Percentiles rank a stretch among this genome's conserved stretches.
phyloP scores from a whole-genome alignment of 164 flowering plant species.

The Paratinospora sagittata region DNA sequence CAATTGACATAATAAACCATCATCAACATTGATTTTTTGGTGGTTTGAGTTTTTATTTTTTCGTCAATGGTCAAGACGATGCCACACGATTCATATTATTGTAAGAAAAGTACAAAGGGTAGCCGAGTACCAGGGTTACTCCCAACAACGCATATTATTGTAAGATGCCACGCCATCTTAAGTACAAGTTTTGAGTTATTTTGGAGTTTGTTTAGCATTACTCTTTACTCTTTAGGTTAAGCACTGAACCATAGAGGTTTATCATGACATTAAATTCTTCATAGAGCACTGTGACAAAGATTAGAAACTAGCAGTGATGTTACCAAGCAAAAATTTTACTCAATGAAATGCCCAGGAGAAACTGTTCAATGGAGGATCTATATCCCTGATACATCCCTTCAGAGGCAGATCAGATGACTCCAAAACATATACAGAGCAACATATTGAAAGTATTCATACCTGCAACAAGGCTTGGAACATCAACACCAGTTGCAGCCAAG shows the following conservation, averaged over 20 bases:
- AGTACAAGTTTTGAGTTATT: too few relatives aligned
- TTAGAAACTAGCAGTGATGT: not conserved
- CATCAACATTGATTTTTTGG: too few relatives aligned
- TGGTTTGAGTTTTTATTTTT: too few relatives aligned
- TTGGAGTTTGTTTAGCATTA: too few relatives aligned
- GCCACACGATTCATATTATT: too few relatives aligned
- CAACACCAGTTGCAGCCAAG: constrained; percentile 81
- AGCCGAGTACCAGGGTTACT: too few relatives aligned
- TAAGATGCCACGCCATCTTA: too few relatives aligned
- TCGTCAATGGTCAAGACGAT: too few relatives aligned
- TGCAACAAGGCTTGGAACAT: constrained; percentile 75
- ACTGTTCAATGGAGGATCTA: not conserved
- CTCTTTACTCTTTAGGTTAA: not conserved
- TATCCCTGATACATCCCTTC: not conserved
- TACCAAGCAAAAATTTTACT: not conserved
- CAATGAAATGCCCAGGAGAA: not conserved
- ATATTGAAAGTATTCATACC: constrained; percentile 35
- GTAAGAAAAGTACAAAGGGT: too few relatives aligned
- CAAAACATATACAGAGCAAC: not conserved
- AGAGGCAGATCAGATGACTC: not conserved
- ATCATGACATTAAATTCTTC: not conserved
- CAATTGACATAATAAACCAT: not conserved
- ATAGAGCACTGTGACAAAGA: not conserved
- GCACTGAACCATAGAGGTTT: not conserved
- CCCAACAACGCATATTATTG: too few relatives aligned